Conservation (phyloP, 176 grass and related monocot genomes). For the barley (Hordeum vulgare) region MorexV3_pseudomolecules_assembly NC_058519.1:24197001-24197500, state of each 20-base stretch:
- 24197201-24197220: constrained; percentile 4
- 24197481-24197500: not conserved
- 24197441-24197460: not conserved
- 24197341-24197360: not conserved
- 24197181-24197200: constrained; percentile 58
- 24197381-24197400: not conserved
- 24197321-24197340: not conserved
- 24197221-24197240: not conserved
- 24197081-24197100: no score
- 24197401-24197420: not conserved
- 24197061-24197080: no score
- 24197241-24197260: constrained; percentile 42
- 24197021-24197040: no score
- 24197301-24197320: constrained; percentile 40
- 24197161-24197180: not conserved
- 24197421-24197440: not conserved
- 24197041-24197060: no score
- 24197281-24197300: constrained; percentile 57
- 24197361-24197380: not conserved
- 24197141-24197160: not conserved
- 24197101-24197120: no score
- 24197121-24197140: no score
- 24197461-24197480: not conserved
- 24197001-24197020: no score
- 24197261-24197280: constrained; percentile 37